These are phyloP conservation scores for Arthrobotrys sinensis DNA, from an alignment of 2,329 filamentous ascomycete species.

Conservation along the genomic window DNA sequence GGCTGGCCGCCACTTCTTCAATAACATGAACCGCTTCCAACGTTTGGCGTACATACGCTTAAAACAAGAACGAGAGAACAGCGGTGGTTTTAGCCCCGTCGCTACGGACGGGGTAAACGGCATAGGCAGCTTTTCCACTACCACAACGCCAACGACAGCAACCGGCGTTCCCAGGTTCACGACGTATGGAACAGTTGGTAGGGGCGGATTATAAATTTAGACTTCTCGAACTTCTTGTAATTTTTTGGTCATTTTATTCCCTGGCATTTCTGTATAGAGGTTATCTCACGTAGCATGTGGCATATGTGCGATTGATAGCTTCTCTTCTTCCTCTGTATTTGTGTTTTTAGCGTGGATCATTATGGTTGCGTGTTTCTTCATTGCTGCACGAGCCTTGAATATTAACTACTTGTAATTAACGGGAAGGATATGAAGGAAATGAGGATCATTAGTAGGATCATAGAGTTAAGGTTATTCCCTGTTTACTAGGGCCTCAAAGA, in stretches of 20 bases:
- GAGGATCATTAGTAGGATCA: slow-evolving; percentile 26
- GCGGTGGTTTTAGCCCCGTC: slow-evolving; percentile 41
- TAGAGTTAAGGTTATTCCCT: not conserved
- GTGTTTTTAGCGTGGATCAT: slow-evolving; percentile 31
- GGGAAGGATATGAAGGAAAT: slow-evolving; percentile 21
- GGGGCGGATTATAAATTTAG: slow-evolving; percentile 17
- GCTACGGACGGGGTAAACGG: slow-evolving; percentile 31
- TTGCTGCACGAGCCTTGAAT: slow-evolving; percentile 35
- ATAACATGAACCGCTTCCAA: slow-evolving; percentile 85
- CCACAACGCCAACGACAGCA: slow-evolving; percentile 61
- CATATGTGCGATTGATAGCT: slow-evolving; percentile 17
- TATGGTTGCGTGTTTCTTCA: slow-evolving; percentile 36
- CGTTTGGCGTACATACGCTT: slow-evolving; percentile 88
- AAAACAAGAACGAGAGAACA: slow-evolving; percentile 74
- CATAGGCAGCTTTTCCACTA: slow-evolving; percentile 27
- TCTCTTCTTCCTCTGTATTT: slow-evolving; percentile 10
- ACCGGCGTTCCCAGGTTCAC: slow-evolving; percentile 43
- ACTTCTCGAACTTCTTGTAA: not conserved
- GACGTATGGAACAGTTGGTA: slow-evolving; percentile 39
- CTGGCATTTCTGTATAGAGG: not conserved
- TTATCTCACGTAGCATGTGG: slow-evolving; percentile 26
- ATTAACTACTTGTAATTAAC: slow-evolving; percentile 53
- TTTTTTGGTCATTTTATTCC: slow-evolving; percentile 15
- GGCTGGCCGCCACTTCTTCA: slow-evolving; percentile 94
- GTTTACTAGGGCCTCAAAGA: slow-evolving; percentile 19